Evolutionary conservation across 1,284 basidiomycete species (phyloP), one percentile per base, ranked within the genome.

Genomic region (Coniferiporia sulphurascens): DNA sequence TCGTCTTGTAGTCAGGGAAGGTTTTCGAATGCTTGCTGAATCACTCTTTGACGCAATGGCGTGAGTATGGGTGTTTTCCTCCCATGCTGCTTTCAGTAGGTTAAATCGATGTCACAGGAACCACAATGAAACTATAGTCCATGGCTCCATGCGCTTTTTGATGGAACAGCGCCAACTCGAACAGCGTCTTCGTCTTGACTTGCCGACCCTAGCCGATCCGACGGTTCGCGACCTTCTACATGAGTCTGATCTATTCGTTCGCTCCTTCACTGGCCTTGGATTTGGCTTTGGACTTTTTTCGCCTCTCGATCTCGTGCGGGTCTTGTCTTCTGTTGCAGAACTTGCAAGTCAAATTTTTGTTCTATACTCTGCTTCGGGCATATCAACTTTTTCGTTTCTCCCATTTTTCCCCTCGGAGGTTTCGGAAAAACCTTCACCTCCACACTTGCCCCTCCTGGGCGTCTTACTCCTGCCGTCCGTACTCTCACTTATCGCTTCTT

Each of bases 161-260:
- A 81, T 92, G 65, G 89, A 92, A 70, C 83, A 85, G 64, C 79
- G 85, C 58, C 91, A 91, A 70, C 78, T 93, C 69, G 79, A 85
- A 63, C 84, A 88, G 63, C 83, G 89, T 61, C 76, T 93, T 27
- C 83, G 82, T 45, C 79, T 93, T 58, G 89, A 93, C 66, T 79
- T 91, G 44, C 89, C 89, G 55, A 86, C 88, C 4, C 76, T 91
- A 51, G 78, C 85, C 51, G 86, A 91, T 66, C 85, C 89, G 43
- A 70, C 76, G 62, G 77, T 88, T 19, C 82, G 84, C 56, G 88
- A 90, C 65, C 78, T 92, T 35, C 76, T 93, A n/a, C 83, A 87
- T 64, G 91, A 93, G 72, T 90, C 90, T 13, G 91, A 91, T 66
- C 78, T 87, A 22, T 89, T 90, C 66, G 86, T 89, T 48, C 79